Conservation (phyloP, 1,284 basidiomycete species). For the Papiliotrema flavescens region DNA sequence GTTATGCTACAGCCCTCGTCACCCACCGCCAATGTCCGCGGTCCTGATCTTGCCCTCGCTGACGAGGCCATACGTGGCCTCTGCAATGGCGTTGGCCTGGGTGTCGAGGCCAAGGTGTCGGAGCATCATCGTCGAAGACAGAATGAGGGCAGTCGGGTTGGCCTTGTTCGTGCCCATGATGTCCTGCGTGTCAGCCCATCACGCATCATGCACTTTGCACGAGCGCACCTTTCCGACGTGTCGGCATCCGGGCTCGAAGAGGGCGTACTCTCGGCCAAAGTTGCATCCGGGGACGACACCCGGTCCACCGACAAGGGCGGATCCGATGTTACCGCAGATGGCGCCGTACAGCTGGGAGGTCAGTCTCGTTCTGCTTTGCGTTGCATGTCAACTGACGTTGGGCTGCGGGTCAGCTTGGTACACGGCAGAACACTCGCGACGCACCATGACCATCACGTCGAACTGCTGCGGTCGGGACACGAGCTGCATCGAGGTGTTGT, state of each 20-base stretch:
- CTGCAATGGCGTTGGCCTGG: constrained; percentile 92
- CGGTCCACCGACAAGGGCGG: constrained; percentile 94
- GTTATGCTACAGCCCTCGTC: constrained; percentile 6
- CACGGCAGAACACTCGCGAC: constrained; percentile 1
- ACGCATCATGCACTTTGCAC: background rate
- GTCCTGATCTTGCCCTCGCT: constrained; percentile 85
- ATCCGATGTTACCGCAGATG: constrained; percentile 89
- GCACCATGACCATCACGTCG: constrained; percentile 96
- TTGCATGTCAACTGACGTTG: constrained; percentile 6
- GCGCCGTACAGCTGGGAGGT: constrained; percentile 12
- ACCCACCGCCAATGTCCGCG: constrained; percentile 90
- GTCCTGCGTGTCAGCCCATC: constrained; percentile 51
- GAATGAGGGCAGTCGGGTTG: constrained; percentile 97
- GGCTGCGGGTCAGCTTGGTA: constrained; percentile 10
- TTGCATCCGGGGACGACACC: constrained; percentile 98
- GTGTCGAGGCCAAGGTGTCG: constrained; percentile 92
- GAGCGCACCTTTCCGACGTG: constrained; percentile 74
- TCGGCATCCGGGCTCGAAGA: constrained; percentile 98
- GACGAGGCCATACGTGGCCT: constrained; percentile 90
- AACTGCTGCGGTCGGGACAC: constrained; percentile 93
- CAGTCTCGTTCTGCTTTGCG: background rate
- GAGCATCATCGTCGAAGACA: constrained; percentile 98
- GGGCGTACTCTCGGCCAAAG: constrained; percentile 93
- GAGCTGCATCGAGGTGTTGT: constrained; percentile 99
- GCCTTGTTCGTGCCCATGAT: constrained; percentile 97